Percentiles rank a stretch among this genome's conserved stretches.
phyloP scores from a whole-genome alignment of 768 basidiomycete genomes.

The Mycena chlorophos region DNA sequence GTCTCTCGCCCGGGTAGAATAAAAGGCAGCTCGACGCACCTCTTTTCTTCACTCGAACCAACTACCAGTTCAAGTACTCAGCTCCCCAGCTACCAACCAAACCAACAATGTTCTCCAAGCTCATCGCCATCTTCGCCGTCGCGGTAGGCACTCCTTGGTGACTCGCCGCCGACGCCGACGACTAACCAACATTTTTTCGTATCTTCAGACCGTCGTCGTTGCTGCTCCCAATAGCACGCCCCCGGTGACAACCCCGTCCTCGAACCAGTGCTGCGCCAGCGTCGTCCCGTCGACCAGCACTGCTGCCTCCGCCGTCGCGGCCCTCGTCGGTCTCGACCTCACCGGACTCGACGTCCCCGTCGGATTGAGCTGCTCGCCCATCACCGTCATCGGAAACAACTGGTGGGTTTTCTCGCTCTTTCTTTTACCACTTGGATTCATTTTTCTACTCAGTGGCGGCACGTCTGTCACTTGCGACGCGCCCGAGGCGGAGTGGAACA shows the following conservation, averaged over 20 bases:
- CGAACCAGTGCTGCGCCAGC: not conserved
- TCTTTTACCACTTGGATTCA: not conserved
- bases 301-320: not conserved
- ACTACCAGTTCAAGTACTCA: not conserved
- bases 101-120: not conserved
- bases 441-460: conserved; percentile 2
- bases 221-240: not conserved
- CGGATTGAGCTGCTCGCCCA: not conserved
- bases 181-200: no score
- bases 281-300: not conserved
- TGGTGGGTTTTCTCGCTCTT: not conserved
- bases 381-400: conserved; percentile 5
- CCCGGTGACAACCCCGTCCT: not conserved
- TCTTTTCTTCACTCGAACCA: not conserved
- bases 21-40: not conserved
- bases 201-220: not conserved
- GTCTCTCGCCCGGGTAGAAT: no score
- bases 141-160: not conserved
- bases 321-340: not conserved
- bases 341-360: not conserved
- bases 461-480: conserved; percentile 11
- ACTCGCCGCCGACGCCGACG: not conserved
- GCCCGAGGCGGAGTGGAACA: conserved; percentile 6
- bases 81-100: not conserved
- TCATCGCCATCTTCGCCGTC: not conserved